These are phyloP conservation scores for Tuber microsphaerosporum DNA, from an alignment of 495 filamentous ascomycete genomes.

Conservation along the genomic window DNA sequence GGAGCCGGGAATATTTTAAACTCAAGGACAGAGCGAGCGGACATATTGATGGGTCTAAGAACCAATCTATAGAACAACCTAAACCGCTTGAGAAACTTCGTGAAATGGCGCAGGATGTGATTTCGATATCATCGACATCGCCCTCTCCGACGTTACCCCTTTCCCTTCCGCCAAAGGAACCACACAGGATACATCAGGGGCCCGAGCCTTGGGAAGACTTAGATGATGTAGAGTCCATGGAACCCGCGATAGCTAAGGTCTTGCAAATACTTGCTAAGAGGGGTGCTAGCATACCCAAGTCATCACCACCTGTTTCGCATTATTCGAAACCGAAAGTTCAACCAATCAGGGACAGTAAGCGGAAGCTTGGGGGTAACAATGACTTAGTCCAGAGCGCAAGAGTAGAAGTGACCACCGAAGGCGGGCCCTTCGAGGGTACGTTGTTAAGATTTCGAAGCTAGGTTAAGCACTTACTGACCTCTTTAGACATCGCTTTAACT, in stretches of 20 bases:
- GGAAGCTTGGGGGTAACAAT: not conserved
- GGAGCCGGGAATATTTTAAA: not conserved
- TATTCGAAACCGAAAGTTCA: not conserved
- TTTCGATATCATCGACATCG: constrained; percentile 1
- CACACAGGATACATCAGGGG: not conserved
- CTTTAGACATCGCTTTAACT: not conserved
- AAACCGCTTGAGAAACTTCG: not conserved
- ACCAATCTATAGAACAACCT: not conserved
- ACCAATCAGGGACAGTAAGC: not conserved
- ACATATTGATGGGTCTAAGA: not conserved
- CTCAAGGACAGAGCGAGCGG: not conserved
- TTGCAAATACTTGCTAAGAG: not conserved
- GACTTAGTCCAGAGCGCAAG: not conserved
- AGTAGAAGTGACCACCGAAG: not conserved
- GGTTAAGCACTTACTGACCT: not conserved
- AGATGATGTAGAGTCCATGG: not conserved
- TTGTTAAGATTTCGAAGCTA: not conserved
- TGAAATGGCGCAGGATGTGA: not conserved
- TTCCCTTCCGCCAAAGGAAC: not conserved
- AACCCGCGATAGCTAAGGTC: not conserved
- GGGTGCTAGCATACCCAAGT: not conserved
- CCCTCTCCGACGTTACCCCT: not conserved
- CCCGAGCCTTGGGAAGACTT: not conserved
- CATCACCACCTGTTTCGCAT: not conserved
- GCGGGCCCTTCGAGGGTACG: not conserved